Evolutionary conservation across 2,329 filamentous ascomycete genomes (phyloP).

Genomic region (Pseudopyricularia javanii): DNA sequence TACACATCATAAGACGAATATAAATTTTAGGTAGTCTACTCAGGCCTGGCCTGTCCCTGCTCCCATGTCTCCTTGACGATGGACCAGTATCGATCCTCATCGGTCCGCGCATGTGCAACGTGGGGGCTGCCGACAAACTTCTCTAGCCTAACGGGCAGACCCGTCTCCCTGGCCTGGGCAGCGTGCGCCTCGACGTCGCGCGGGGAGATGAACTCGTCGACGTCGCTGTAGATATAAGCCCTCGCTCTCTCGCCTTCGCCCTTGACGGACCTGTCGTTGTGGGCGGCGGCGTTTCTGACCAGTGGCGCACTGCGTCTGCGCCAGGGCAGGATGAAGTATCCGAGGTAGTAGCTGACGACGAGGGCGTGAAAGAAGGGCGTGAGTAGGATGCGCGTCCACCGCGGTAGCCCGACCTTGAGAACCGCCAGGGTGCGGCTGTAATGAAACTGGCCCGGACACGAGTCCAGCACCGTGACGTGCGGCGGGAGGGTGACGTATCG

Average conservation of each 20-base stretch:
- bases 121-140: slow-evolving; percentile 34
- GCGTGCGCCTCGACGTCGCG: slow-evolving; percentile 36
- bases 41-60: background rate
- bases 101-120: slow-evolving; percentile 33
- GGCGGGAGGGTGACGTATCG: slow-evolving; percentile 22
- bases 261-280: slow-evolving; percentile 21
- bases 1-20: no score
- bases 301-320: slow-evolving; percentile 13
- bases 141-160: slow-evolving; percentile 29
- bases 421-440: slow-evolving; percentile 26
- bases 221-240: slow-evolving; percentile 38
- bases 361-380: slow-evolving; percentile 21
- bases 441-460: slow-evolving; percentile 31
- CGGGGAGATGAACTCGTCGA: slow-evolving; percentile 33
- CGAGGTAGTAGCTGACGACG: slow-evolving; percentile 17
- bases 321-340: slow-evolving; percentile 16
- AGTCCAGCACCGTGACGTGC: slow-evolving; percentile 33
- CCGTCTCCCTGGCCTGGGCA: slow-evolving; percentile 21
- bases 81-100: slow-evolving; percentile 37
- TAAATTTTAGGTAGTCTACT: no score
- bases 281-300: slow-evolving; percentile 18
- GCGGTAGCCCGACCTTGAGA: slow-evolving; percentile 18
- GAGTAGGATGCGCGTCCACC: slow-evolving; percentile 15
- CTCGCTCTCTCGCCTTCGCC: slow-evolving; percentile 25
- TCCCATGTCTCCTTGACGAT: slow-evolving; percentile 32